phyloP scores from a whole-genome alignment of 1,284 basidiomycete genomes.

The Microbotryum lychnidis-dioicae region DNA sequence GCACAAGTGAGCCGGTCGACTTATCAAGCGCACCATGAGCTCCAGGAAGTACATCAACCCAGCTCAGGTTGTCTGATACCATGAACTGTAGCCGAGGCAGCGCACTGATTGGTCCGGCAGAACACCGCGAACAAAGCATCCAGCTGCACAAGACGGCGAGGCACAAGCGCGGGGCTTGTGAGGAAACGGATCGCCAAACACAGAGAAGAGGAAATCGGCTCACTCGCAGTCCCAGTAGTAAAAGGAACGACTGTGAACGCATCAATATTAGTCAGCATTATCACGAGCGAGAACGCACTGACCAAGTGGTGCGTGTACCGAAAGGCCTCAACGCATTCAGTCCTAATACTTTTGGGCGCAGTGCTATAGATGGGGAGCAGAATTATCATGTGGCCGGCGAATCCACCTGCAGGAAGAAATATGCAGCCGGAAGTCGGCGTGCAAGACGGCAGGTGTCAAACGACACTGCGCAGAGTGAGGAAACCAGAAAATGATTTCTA shows the following conservation, averaged over 20 bases:
- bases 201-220: not conserved
- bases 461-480: not conserved
- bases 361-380: constrained; percentile 56
- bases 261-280: not conserved
- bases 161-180: not conserved
- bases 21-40: constrained; percentile 66
- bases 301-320: constrained; percentile 86
- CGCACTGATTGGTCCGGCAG: constrained; percentile 56
- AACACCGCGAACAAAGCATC: constrained; percentile 79
- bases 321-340: constrained; percentile 82
- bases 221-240: constrained; percentile 55
- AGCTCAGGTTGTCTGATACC: constrained; percentile 79
- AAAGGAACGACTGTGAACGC: constrained; percentile 7
- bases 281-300: constrained; percentile 59
- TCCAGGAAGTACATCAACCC: constrained; percentile 77
- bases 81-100: constrained; percentile 76
- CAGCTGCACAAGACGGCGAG: constrained; percentile 36
- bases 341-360: constrained; percentile 69
- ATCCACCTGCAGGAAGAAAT: constrained; percentile 48
- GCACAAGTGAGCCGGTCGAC: constrained; percentile 35
- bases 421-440: not conserved
- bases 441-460: not conserved
- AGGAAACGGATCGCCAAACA: not conserved
- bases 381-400: constrained; percentile 66
- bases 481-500: constrained; percentile 6